These are phyloP conservation scores for Selaginella moellendorffii DNA, from an alignment of 75 land plant genomes.

Conservation along the genomic window DNA sequence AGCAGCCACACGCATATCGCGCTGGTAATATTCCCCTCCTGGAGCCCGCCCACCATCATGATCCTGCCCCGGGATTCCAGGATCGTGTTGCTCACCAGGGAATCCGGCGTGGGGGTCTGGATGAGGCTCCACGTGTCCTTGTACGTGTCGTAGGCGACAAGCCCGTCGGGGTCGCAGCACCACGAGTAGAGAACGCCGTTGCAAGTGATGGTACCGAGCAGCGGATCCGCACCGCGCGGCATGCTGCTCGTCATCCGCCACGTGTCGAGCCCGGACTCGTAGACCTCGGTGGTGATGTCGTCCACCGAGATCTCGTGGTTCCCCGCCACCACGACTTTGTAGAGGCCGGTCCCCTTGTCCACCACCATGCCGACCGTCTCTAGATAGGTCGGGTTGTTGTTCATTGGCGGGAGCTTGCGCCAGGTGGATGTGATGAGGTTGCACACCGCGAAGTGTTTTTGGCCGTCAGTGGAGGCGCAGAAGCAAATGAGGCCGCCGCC, in stretches of 20 bases:
- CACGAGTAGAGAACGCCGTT: slow-evolving; percentile 13
- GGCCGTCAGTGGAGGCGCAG: slow-evolving; percentile 10
- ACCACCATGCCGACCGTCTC: slow-evolving; percentile 6
- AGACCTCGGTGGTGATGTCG: background rate
- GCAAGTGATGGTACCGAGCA: slow-evolving; percentile 3
- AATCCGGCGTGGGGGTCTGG: slow-evolving; percentile 12
- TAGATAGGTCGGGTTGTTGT: slow-evolving; percentile 2
- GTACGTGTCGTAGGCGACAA: slow-evolving; percentile 10
- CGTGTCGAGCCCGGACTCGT: background rate
- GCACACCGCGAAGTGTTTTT: slow-evolving; percentile 3
- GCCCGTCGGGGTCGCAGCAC: slow-evolving; percentile 18
- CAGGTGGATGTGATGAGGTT: background rate
- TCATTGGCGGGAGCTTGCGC: slow-evolving; percentile 4
- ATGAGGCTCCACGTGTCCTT: slow-evolving; percentile 8
- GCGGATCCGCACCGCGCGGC: slow-evolving; percentile 9
- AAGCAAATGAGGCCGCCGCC: slow-evolving; percentile 2
- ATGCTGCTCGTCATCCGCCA: background rate
- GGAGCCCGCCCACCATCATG: slow-evolving; percentile 11
- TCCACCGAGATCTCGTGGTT: slow-evolving; percentile 13
- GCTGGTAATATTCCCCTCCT: slow-evolving; percentile 10
- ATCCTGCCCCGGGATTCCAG: slow-evolving; percentile 11
- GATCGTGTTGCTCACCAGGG: slow-evolving; percentile 14
- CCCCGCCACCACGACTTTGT: slow-evolving; percentile 10
- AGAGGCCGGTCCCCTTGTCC: background rate
- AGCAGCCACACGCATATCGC: slow-evolving; percentile 15